Base-by-base conservation (phyloP, 805 yeast genomes). In the Wickerhamiella sorbophila region DNA sequence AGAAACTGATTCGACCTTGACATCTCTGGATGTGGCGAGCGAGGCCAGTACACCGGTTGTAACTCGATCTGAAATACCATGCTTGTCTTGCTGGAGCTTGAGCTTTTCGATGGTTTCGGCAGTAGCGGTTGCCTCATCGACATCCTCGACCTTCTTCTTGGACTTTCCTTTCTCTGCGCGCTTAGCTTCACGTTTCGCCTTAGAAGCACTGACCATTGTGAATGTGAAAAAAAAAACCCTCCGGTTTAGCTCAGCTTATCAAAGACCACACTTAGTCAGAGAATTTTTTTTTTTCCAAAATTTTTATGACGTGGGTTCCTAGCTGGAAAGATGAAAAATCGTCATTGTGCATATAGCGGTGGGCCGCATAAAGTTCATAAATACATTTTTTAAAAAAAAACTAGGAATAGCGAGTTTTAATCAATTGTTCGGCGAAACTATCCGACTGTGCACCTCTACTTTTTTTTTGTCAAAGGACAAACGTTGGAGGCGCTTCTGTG, bases 111-210 rank as follows among this genome's bases (percentile, higher is more conserved):
- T 80, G 38, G 49, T 53, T 19, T 52, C 60, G 24, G 49, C 52
- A 17, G 48, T 54, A 38, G 67, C 77, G 21, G 71, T 82, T 34
- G 54, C 65, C 17, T 61, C 68, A 46, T 69, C 77, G 53, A 70
- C 75, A 74, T 53, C 54, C 50, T 54, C 61, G 58, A 59, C 53
- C 50, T 72, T 62, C 79, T 74, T 67, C 74, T 79, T 66, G 74
- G 68, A 48, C 71, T 65, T 56, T 58, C 86, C 87, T 53, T 82
- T 83, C 46, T 84, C 93, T 54, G 81, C 84, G 65, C 86, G 85
- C 69, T 87, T 88, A 51, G 94, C 95, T 52, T 88, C 96, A 79
- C 98, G 84, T 70, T 88, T 91, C 49, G 97, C 97, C 65, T 88
- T 88, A 17, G 96, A 86, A 51, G 95, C 77, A 44, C 97, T 88